A percentile compares a stretch with the other conserved stretches of the same genome.
phyloP scores from a whole-genome alignment of 176 grass and related monocot species.

The Aegilops bicornis region DNA sequence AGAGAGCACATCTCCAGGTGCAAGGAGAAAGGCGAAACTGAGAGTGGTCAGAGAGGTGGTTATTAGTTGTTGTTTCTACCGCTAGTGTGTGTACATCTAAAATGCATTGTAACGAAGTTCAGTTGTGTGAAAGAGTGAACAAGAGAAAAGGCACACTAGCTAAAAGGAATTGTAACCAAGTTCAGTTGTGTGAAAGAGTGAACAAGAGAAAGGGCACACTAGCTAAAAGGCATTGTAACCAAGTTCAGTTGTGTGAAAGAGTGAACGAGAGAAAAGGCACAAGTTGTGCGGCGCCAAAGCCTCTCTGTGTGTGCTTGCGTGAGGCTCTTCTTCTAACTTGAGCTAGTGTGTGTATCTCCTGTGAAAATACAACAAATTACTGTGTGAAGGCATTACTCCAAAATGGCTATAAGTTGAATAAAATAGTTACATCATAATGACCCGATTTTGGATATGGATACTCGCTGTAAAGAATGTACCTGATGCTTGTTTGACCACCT shows the following conservation, averaged over 20 bases:
- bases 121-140: not conserved
- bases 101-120: not conserved
- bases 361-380: not conserved
- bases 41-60: not conserved
- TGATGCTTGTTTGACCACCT: conserved; percentile 99
- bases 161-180: not conserved
- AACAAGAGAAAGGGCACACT: not conserved
- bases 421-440: not conserved
- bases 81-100: not conserved
- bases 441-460: not conserved
- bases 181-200: not conserved
- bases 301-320: too few species aligned
- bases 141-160: not conserved
- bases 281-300: not conserved
- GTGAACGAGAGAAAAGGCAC: not conserved
- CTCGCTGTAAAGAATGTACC: conserved; percentile 45
- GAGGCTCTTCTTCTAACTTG: too few species aligned
- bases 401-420: not conserved
- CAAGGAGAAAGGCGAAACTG: not conserved
- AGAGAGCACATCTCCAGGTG: not conserved
- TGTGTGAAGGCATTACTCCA: not conserved
- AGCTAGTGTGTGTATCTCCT: too few species aligned
- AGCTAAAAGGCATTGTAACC: not conserved
- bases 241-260: not conserved
- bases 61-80: not conserved